Base-by-base conservation (phyloP, 2,329 filamentous ascomycete genomes). In the Clarireedia hainanense region DNA sequence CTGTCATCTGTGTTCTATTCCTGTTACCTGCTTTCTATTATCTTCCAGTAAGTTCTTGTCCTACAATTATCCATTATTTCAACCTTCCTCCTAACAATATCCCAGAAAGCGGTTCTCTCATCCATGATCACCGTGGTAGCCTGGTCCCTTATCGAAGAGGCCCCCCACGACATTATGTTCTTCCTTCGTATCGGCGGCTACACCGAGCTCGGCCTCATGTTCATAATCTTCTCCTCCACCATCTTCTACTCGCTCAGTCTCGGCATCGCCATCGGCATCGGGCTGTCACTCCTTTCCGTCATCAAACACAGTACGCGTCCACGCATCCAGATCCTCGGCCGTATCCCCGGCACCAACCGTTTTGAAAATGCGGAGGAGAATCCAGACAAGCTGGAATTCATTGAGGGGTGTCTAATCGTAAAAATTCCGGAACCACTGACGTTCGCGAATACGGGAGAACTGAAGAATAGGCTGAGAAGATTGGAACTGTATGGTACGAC, bases 391-490 rank as follows among this genome's bases (percentile, higher is more conserved):
- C 77, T 97, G 3, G 92, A 97, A 69, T 91, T 95, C 65, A 80
- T 96, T 52, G 91, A 96, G 61, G 89, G 92, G 15, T 95, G 89
- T 58, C 76, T 99, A 9, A 96, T 99, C 58, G 90, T 97, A 65
- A 97, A 97, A 76, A 97, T 99, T 55, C 92, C 94, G 0, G 94
- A 99, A 68, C 94, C 94, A 0, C 76, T 99, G 50, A 97, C 92
- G 0, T 99, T 99, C 70, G 92, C 92, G 67, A 99, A 99, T 70
- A 97, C 94, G 0, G 94, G 91, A 47, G 89, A 94, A 63, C 76
- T 99, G 46, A 95, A 95, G 71, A 86, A 85, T 52, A 81, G 94
- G 4, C 77, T 99, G 10, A 80, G 88, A 5, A 78, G 94, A 6
- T 77, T 99, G 1, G 94, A 97, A 71, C 80, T 91, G 23, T 96